Conservation (phyloP, 1,139 yeast genomes). For the Kurtzmaniella quercitrusa region DNA sequence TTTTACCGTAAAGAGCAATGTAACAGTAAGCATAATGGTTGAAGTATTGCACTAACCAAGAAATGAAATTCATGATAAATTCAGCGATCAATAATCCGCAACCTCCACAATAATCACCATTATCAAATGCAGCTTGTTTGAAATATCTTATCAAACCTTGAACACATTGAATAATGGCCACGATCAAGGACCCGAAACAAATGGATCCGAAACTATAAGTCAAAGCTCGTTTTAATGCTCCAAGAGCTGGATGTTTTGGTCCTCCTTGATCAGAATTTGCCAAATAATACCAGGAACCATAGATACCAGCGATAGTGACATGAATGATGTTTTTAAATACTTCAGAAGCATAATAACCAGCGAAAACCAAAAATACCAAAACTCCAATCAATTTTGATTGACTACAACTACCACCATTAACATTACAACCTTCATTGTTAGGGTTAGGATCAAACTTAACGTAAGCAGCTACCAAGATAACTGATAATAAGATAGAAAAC, state of each 20-base stretch:
- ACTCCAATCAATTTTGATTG: slow-evolving; percentile 63
- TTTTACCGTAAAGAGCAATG: slow-evolving; percentile 81
- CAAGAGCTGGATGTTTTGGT: slow-evolving; percentile 76
- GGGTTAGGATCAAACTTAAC: slow-evolving; percentile 57
- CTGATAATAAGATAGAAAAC: slow-evolving; percentile 61
- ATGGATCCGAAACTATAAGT: slow-evolving; percentile 89
- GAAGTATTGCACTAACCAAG: slow-evolving; percentile 81
- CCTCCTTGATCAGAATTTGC: slow-evolving; percentile 74
- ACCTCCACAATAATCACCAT: slow-evolving; percentile 53
- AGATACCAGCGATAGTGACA: slow-evolving; percentile 79
- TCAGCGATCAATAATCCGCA: slow-evolving; percentile 55
- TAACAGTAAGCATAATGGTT: slow-evolving; percentile 89
- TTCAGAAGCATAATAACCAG: slow-evolving; percentile 83
- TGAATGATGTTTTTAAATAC: slow-evolving; percentile 83
- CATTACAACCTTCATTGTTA: slow-evolving; percentile 33
- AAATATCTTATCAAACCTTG: slow-evolving; percentile 46
- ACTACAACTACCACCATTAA: slow-evolving; percentile 64
- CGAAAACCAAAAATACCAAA: slow-evolving; percentile 69
- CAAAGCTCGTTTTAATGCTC: slow-evolving; percentile 77
- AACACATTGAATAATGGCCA: slow-evolving; percentile 65
- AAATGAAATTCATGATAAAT: slow-evolving; percentile 58
- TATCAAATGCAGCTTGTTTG: slow-evolving; percentile 50
- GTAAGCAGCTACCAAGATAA: slow-evolving; percentile 69
- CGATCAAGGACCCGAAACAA: slow-evolving; percentile 82
- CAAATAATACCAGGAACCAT: slow-evolving; percentile 88